Evolutionary conservation across 805 yeast genomes (phyloP), one percentile per base, ranked within the genome.

Genomic region (Wickerhamiella australiensis): DNA sequence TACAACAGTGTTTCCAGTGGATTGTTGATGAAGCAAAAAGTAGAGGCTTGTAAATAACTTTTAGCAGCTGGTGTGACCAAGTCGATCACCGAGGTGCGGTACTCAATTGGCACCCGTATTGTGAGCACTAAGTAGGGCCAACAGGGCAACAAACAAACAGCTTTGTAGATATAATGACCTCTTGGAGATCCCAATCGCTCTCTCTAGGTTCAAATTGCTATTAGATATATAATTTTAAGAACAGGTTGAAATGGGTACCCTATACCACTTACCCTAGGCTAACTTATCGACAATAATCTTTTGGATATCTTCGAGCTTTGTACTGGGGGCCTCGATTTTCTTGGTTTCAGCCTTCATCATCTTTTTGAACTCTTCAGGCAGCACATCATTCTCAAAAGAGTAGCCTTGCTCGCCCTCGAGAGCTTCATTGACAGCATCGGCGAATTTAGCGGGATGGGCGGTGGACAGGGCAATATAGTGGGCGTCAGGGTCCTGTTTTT

Each of bases 381-480:
- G 74, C 18, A 92, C 96, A 57, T 85, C 86, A 45, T 73, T 73
- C 60, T 86, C 95, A 62, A 92, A 92, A 3, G 87, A 78, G 69
- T 92, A 92, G 18, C 78, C 87, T 11, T 73, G 76, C 53, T 78
- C 73, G 1, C 73, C 73, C 42, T 67, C 63, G 56, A 92, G 73
- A 2, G 97, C 86, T 58, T 75, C 69, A 65, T 88, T 82, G 22
- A 92, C 99, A 46, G 95, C 98, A 55, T 86, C 96, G 22, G 95
- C 85, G 62, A 92, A 92, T 69, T 92, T 92, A 53, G 98, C 99
- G 40, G 99, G 99, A 65, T 92, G 99, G 7, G 99, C 99, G 44
- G 99, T 92, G 9, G 96, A 83, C 52, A 92, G 76, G 4, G 95
- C 83, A 42, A 92, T 74, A 57, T 74, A 75, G 42, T 42, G 45